Conservation (phyloP, 2,329 filamentous ascomycete species). For the Claviceps capensis region DNA sequence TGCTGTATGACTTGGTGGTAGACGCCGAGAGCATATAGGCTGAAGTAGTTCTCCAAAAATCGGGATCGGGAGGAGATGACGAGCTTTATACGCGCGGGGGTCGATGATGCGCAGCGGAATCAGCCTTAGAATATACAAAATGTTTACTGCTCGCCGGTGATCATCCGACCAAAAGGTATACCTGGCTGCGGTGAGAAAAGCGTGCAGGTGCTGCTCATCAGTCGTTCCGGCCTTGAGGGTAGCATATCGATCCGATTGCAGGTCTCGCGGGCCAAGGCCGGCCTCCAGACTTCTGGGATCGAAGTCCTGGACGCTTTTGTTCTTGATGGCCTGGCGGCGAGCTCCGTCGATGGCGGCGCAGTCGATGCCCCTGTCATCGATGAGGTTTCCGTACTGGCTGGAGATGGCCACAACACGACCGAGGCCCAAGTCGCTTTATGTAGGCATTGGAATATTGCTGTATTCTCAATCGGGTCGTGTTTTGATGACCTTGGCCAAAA, state of each 20-base stretch:
- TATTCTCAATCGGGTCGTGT: no score
- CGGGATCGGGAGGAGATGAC: slow-evolving; percentile 61
- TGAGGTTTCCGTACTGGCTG: neutral
- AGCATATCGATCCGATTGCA: neutral
- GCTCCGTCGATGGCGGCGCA: neutral
- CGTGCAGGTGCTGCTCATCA: neutral
- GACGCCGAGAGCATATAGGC: slow-evolving; percentile 47
- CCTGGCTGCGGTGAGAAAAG: neutral
- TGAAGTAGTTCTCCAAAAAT: slow-evolving; percentile 60
- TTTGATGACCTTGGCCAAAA: no score
- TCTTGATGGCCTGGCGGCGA: neutral
- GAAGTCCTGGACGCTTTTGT: neutral
- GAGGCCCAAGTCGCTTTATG: neutral
- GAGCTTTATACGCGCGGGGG: slow-evolving; percentile 50
- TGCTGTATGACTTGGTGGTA: slow-evolving; percentile 58
- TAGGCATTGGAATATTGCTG: no score
- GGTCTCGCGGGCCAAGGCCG: neutral
- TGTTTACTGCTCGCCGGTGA: no score
- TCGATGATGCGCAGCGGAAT: slow-evolving; percentile 33
- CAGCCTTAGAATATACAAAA: slow-evolving; percentile 33
- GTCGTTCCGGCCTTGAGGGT: neutral
- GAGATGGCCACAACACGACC: neutral
- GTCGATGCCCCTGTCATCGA: neutral
- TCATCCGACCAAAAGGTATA: neutral
- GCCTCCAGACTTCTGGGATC: neutral